These are phyloP conservation scores for Amphirosellinia nigrospora DNA, from an alignment of 495 filamentous ascomycete species.

Conservation along the genomic window DNA sequence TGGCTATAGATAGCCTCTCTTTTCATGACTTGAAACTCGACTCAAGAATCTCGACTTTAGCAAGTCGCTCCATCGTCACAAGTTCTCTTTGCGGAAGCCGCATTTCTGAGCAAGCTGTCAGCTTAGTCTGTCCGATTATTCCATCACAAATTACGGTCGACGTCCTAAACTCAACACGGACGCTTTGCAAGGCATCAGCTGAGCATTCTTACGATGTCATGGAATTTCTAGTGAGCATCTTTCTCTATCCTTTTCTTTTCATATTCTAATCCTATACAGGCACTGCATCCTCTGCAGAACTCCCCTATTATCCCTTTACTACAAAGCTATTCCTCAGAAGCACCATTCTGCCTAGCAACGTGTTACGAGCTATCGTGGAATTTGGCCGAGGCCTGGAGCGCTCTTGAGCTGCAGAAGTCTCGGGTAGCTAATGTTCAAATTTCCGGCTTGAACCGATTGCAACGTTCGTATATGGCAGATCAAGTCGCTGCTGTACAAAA, in stretches of 20 bases:
- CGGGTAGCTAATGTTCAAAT: slow-evolving; percentile 55
- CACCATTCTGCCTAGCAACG: slow-evolving; percentile 51
- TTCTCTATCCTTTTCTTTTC: slow-evolving; percentile 28
- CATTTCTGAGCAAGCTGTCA: slow-evolving; percentile 1
- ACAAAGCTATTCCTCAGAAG: slow-evolving; percentile 34
- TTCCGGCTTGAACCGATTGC: slow-evolving; percentile 69
- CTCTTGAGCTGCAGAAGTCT: slow-evolving; percentile 42
- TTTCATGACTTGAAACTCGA: slow-evolving; percentile 43
- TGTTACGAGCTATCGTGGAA: slow-evolving; percentile 60
- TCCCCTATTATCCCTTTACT: slow-evolving; percentile 56
- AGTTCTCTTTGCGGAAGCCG: slow-evolving; percentile 12
- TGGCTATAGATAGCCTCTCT: slow-evolving; percentile 46
- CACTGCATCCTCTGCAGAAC: slow-evolving; percentile 67
- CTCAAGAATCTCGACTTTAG: slow-evolving; percentile 36
- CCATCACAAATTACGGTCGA: slow-evolving; percentile 23
- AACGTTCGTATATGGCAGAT: slow-evolving; percentile 66
- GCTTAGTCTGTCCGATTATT: slow-evolving; percentile 12
- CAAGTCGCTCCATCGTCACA: slow-evolving; percentile 2
- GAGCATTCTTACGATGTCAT: slow-evolving; percentile 29
- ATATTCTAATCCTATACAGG: slow-evolving; percentile 16
- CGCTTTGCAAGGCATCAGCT: slow-evolving; percentile 14
- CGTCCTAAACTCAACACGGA: slow-evolving; percentile 30
- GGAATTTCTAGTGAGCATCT: slow-evolving; percentile 30
- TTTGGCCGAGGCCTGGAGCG: slow-evolving; percentile 40
- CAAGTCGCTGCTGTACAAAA: slow-evolving; percentile 65